phyloP scores from a whole-genome alignment of 352 stramenopile species.

The Globisporangium cederbergense region DNA sequence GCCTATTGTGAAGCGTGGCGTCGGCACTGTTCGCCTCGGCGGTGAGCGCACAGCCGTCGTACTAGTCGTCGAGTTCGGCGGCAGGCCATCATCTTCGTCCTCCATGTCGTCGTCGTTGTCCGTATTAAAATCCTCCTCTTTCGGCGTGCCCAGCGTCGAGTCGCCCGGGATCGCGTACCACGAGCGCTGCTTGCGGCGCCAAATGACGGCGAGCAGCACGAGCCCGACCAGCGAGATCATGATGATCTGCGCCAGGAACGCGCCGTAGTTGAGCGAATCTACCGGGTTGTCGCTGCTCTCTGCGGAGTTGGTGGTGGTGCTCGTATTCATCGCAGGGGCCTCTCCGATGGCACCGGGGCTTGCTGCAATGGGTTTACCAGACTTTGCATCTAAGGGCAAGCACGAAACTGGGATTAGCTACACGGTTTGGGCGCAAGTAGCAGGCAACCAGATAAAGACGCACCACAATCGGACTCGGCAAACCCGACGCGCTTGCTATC shows the following conservation, averaged over 20 bases:
- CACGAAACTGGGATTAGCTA: not conserved
- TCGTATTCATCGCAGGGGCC: not conserved
- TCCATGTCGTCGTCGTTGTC: slow-evolving; percentile 20
- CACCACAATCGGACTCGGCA: slow-evolving; percentile 68
- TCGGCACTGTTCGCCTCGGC: slow-evolving; percentile 22
- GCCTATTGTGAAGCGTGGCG: slow-evolving; percentile 49
- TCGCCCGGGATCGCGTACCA: slow-evolving; percentile 55
- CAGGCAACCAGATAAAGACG: not conserved
- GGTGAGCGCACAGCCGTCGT: slow-evolving; percentile 27
- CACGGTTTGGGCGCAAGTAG: not conserved
- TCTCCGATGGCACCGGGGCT: slow-evolving; percentile 5
- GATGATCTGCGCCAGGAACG: slow-evolving; percentile 52
- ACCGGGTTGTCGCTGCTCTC: slow-evolving; percentile 15
- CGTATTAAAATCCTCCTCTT: slow-evolving; percentile 8
- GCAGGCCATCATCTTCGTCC: slow-evolving; percentile 12
- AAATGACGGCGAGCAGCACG: slow-evolving; percentile 45
- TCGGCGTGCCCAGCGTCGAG: slow-evolving; percentile 22
- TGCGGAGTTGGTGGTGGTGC: not conserved
- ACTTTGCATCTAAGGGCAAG: not conserved
- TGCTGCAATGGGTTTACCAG: not conserved
- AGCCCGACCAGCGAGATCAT: slow-evolving; percentile 54
- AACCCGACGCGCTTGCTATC: slow-evolving; percentile 78
- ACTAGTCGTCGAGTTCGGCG: slow-evolving; percentile 18
- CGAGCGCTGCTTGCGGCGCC: slow-evolving; percentile 39
- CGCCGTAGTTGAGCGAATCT: slow-evolving; percentile 14